Base-by-base conservation (phyloP, 1,284 basidiomycete species). In the Peniophora sp. region DNA sequence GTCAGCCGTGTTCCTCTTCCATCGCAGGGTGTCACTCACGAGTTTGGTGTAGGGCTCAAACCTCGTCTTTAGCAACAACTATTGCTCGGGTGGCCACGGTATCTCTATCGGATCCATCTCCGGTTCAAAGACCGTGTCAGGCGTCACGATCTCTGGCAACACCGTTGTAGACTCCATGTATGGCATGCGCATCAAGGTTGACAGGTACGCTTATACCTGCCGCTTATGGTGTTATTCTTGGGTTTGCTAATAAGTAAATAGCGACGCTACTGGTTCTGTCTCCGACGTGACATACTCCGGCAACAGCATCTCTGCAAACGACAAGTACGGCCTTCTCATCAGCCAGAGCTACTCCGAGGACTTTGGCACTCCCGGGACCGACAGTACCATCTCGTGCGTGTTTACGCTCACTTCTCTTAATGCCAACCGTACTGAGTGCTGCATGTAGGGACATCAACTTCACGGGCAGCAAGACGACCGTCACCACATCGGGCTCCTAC, bases 61-160 rank as follows among this genome's bases (percentile, higher is more conserved):
- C 60, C 78, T 85, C 53, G 58, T 72, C 47, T 78, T 83, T 61
- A 64, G 69, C 49, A 61, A 74, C 24, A 81, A 79, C 59, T 71
- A 68, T 20, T 85, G 83, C 61, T 64, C 66, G 1, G 68, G 70
- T 12, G 79, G 82, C 3, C 82, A 85, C 52, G 81, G 83, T 34
- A 74, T 81, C 52, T 81, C 78, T 3, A 70, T 85, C 23, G 68
- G 81, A 20, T 83, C 79, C 1, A 75, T 82, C 53, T 49, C 58
- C 24, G 76, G 74, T 1, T 60, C 68, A 42, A 66, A 62, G 11
- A 69, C 70, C 3, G 77, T 83, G 15, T 69, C 70, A 1, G 67
- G 64, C 18, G 65, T 83, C 42, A 58, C 64, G 24, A 72, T 83
- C 54, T 63, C 62, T 1, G 66, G 67, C 23, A 83, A 83, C 62